Conservation (phyloP, 2,329 filamentous ascomycete genomes). For the Xylariaceae sp. region DNA sequence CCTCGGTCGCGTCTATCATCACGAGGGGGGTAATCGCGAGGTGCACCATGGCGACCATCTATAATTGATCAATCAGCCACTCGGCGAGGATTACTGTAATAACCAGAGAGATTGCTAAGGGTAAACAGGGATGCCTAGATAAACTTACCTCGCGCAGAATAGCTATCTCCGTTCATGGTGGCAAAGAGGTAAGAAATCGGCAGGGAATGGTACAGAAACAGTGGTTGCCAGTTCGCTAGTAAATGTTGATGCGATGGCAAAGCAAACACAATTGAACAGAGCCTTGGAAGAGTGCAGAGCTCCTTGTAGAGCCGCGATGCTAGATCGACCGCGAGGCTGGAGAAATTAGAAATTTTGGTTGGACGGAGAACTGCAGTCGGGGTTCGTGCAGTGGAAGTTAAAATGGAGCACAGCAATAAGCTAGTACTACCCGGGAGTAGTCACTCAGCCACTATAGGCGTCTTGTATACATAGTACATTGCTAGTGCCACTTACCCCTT, state of each 20-base stretch:
- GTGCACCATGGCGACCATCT: slow-evolving; percentile 59
- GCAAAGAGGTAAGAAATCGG: slow-evolving; percentile 12
- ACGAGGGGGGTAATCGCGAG: slow-evolving; percentile 61
- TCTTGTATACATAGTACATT: slow-evolving; percentile 3
- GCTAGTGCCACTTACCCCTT: slow-evolving; percentile 31
- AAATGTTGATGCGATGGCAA: slow-evolving; percentile 9
- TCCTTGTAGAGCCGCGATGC: slow-evolving; percentile 38
- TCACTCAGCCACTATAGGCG: no score
- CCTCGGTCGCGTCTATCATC: slow-evolving; percentile 53
- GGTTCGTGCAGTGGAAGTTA: neutral
- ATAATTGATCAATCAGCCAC: slow-evolving; percentile 25
- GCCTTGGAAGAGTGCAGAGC: slow-evolving; percentile 25
- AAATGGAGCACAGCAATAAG: neutral
- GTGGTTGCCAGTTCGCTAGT: neutral
- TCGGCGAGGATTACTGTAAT: slow-evolving; percentile 29
- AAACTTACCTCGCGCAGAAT: slow-evolving; percentile 72
- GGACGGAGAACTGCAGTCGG: slow-evolving; percentile 21
- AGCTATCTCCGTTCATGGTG: slow-evolving; percentile 85
- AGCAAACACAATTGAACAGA: slow-evolving; percentile 1
- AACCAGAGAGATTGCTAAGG: slow-evolving; percentile 13
- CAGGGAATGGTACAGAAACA: slow-evolving; percentile 7
- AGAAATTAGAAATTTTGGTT: slow-evolving; percentile 42
- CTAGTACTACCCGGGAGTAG: slow-evolving; percentile 6
- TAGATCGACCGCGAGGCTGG: slow-evolving; percentile 42
- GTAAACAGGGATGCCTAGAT: slow-evolving; percentile 41